phyloP scores from a whole-genome alignment of 169 alveolate genomes.

The Eimeria necatrix region DNA sequence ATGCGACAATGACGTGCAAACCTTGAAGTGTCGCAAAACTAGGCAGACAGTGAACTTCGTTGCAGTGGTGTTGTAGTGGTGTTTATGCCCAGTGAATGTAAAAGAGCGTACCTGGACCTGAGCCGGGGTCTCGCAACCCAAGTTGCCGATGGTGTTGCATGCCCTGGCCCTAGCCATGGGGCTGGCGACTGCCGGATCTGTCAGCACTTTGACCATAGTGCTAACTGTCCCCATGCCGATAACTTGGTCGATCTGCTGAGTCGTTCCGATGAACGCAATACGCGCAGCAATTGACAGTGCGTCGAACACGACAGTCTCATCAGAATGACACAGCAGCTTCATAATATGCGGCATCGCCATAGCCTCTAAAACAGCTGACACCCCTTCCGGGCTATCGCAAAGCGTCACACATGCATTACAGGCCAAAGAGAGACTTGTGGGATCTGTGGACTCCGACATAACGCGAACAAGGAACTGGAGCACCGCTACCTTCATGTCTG shows the following conservation, averaged over 20 bases:
- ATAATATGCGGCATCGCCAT: constrained; percentile 78
- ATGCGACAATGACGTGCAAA: neutral
- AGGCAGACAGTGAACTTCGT: too few species aligned
- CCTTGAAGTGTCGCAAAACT: too few species aligned
- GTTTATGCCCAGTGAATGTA: too few species aligned
- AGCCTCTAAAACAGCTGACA: constrained; percentile 76
- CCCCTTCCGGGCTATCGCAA: constrained; percentile 80
- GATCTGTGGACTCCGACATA: constrained; percentile 74
- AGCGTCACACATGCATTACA: constrained; percentile 81
- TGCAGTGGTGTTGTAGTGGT: too few species aligned
- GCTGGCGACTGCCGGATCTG: constrained; percentile 87
- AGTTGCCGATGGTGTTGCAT: constrained; percentile 92
- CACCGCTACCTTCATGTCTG: constrained; percentile 76
- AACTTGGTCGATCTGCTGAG: constrained; percentile 87
- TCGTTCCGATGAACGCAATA: constrained; percentile 91
- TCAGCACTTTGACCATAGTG: constrained; percentile 88
- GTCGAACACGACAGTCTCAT: constrained; percentile 87
- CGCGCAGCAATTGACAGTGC: constrained; percentile 92
- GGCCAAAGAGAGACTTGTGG: constrained; percentile 76
- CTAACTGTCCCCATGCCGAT: constrained; percentile 87
- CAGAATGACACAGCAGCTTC: constrained; percentile 73
- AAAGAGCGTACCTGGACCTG: constrained; percentile 82
- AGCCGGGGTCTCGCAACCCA: constrained; percentile 92
- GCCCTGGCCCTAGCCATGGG: constrained; percentile 91
- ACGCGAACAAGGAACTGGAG: constrained; percentile 72